phyloP scores from a whole-genome alignment of 1,284 basidiomycete species.

The Pascua sp. region DNA sequence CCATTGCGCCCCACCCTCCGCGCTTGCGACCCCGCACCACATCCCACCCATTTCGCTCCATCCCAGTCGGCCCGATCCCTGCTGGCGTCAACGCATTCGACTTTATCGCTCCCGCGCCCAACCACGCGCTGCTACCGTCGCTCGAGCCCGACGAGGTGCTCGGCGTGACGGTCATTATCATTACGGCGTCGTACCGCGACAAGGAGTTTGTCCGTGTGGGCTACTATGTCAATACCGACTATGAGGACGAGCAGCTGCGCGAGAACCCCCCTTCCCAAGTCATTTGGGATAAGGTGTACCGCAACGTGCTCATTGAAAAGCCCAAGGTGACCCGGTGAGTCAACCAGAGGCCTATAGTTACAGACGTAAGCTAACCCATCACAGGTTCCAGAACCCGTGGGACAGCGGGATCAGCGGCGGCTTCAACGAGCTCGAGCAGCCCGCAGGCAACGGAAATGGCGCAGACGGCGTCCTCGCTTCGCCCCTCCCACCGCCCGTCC shows the following conservation, averaged over 20 bases:
- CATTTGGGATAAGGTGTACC: conserved; percentile 70
- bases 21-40: neutral
- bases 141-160: conserved; percentile 59
- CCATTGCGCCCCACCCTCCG: too few species aligned
- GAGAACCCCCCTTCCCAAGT: conserved; percentile 66
- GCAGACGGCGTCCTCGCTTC: conserved; percentile 22
- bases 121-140: conserved; percentile 71
- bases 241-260: conserved; percentile 88
- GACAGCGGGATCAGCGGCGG: conserved; percentile 18
- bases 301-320: conserved; percentile 83
- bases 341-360: neutral
- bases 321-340: conserved; percentile 81
- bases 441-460: neutral
- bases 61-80: conserved; percentile 81
- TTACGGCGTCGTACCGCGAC: conserved; percentile 84
- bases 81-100: conserved; percentile 94
- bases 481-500: conserved; percentile 40
- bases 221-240: conserved; percentile 99
- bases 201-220: conserved; percentile 98
- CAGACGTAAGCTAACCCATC: neutral
- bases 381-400: conserved; percentile 48
- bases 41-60: too few species aligned
- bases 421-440: conserved; percentile 15
- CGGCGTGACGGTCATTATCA: conserved; percentile 84
- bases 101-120: conserved; percentile 68